Base-by-base conservation (phyloP, 169 alveolate genomes). In the Theileria annulata region DNA sequence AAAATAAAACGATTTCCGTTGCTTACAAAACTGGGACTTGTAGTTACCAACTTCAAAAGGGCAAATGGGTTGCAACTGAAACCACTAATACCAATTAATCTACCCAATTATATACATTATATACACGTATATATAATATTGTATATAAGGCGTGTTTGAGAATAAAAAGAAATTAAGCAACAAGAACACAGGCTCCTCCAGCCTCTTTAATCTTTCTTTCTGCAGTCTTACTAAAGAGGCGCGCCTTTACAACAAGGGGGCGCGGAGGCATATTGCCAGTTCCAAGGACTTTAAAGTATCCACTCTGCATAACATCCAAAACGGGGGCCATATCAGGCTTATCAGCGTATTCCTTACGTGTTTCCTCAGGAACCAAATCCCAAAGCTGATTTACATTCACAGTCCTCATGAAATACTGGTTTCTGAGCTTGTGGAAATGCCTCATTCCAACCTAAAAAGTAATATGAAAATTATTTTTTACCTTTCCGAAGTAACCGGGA, bases 401-500 rank as follows among this genome's bases (percentile, higher is more conserved):
- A 33, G 93, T 88, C 54, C 98, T 98, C 81, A 96, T 85, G 91
- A 63, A 86, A 66, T 78, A 89, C 71, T 94, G 93, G 88, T 97
- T 96, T 91, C 89, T 93, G 83, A 94, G 89, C 74, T 92, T 90
- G 92, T 97, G 99, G 95, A 96, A 97, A 87, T 94, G 97, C 86
- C 99, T 92, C 98, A 97, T 96, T 71, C 99, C 99, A 19, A 93
- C 97, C 98, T 94, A 80, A 19, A 30, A 12, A 51, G 31, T 19
- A 25, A 15, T 17, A 37, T 47, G 27, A 64, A 64, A 75, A 35
- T 63, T n/a, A 33, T 21, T 37, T 15, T 80, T 28, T 58, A 94
- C 98, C 92, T 97, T 98, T 76, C 99, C 99, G 92, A 97, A 97
- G 93, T 97, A 97, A 69, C 99, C 99, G 37, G 99, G 99, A 92